Base-by-base conservation (phyloP, 1,139 yeast genomes). In the Yamadazyma blattariae region DNA sequence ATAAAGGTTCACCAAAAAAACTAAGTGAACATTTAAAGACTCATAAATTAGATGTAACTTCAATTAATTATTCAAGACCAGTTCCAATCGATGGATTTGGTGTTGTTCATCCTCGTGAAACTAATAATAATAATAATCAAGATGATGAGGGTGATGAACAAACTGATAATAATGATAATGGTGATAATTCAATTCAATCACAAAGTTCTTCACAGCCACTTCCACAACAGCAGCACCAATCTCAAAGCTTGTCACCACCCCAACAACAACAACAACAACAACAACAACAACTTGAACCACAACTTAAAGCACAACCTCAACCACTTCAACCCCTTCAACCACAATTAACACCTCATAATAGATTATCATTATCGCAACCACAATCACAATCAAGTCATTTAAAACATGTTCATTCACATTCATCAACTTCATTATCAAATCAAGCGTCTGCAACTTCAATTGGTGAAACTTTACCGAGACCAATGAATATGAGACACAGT, bases 1-100 rank as follows among this genome's bases (percentile, higher is more conserved):
- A 77, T 51, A 75, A 74, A 49, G 82, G 82, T 0, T 71, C 77
- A 20, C 82, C 82, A 19, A 77, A 77, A 59, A 77, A 77, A 51
- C 56, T 77, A 34, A 67, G 71, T 39, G 82, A 77, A 49, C 82
- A 77, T 51, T 56, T 77, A 45, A 69, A 70, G 43, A 74, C 80
- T 4, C 82, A 77, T 50, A 74, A 74, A 49, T 59, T 77, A 37
- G 58, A 60, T 16, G 59, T 53, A 34, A 62, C 59, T 9, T 57
- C 67, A 33, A 57, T 67, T 32, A 67, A 67, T 39, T 54, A 58
- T 34, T 41, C 64, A 9, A 45, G 74, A 16, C 47, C 64, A 8
- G 51, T 61, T 10, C 67, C 70, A 2, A 54, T 64, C 4, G 72
- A 69, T 46, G 69, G 71, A 2, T 51, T 54, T 36, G 71, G 71